These are phyloP conservation scores for Talaromyces stipitatus DNA, from an alignment of 495 filamentous ascomycete genomes.

Conservation along the genomic window DNA sequence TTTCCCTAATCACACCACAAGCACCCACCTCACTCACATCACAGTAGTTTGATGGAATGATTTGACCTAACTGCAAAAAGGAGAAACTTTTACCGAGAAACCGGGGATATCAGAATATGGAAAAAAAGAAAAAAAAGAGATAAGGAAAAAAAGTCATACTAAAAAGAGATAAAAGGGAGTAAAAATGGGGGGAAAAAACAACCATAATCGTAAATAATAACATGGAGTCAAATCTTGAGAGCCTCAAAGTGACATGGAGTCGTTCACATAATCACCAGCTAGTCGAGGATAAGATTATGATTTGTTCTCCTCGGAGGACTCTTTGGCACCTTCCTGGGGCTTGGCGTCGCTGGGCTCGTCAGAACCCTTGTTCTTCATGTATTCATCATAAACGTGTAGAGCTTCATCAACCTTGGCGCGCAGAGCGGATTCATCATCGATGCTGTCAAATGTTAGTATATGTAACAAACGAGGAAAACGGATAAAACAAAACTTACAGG, in stretches of 20 bases:
- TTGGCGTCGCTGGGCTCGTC: slow-evolving; percentile 26
- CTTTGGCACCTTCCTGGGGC: slow-evolving; percentile 38
- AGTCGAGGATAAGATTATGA: slow-evolving; percentile 25
- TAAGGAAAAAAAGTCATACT: slow-evolving; percentile 6
- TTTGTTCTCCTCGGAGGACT: slow-evolving; percentile 41
- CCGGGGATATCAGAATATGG: slow-evolving; percentile 45
- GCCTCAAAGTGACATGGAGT: background rate
- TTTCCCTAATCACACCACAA: slow-evolving; percentile 2
- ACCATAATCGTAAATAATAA: slow-evolving; percentile 13
- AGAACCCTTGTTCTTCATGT: slow-evolving; percentile 69
- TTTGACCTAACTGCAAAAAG: slow-evolving; percentile 11
- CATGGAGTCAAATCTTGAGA: slow-evolving; percentile 21
- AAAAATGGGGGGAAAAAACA: slow-evolving; percentile 19
- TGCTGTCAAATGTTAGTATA: slow-evolving; percentile 44
- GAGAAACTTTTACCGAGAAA: slow-evolving; percentile 39
- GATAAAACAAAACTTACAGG: slow-evolving; percentile 63
- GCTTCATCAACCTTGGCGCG: slow-evolving; percentile 95
- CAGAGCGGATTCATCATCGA: slow-evolving; percentile 83
- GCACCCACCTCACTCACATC: background rate
- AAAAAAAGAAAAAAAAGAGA: slow-evolving; percentile 11
- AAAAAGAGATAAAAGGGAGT: slow-evolving; percentile 15
- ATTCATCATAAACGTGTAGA: slow-evolving; percentile 94
- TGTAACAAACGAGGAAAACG: background rate
- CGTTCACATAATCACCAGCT: slow-evolving; percentile 16
- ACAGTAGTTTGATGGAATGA: background rate